These are phyloP conservation scores for Fusarium sp. DNA, from an alignment of 2,329 filamentous ascomycete species.

Conservation along the genomic window DNA sequence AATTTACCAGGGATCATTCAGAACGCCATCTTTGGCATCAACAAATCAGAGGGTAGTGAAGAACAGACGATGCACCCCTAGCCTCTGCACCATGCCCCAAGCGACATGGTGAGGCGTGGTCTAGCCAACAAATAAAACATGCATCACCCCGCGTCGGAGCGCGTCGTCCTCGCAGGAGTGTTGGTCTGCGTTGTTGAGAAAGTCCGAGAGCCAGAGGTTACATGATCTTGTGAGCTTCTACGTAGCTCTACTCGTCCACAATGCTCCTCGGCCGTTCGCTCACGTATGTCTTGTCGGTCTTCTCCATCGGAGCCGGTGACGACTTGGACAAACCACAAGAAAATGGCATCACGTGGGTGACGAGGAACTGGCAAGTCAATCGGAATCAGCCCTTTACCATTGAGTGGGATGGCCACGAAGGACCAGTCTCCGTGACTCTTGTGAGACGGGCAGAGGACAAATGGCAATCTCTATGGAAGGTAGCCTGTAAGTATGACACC, in stretches of 20 bases:
- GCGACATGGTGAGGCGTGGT: neutral
- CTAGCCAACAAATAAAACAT: neutral
- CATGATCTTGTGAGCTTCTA: neutral
- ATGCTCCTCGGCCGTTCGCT: neutral
- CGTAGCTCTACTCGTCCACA: neutral
- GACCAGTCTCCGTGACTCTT: neutral
- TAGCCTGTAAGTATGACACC: neutral
- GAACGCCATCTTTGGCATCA: neutral
- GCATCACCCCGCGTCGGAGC: neutral
- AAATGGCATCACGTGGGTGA: conserved; percentile 1
- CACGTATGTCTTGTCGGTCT: neutral
- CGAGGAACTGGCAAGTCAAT: neutral
- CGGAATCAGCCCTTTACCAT: neutral
- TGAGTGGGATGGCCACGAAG: neutral
- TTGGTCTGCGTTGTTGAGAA: neutral
- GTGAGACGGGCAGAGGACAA: neutral
- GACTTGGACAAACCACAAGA: neutral
- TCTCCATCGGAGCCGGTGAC: neutral
- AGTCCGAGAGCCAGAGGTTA: neutral
- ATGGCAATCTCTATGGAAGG: neutral
- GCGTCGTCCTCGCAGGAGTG: neutral
- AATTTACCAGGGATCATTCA: neutral
- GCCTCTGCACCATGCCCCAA: neutral
- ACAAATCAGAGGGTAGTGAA: neutral
- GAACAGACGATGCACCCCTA: neutral